Conservation (phyloP, 768 basidiomycete species). For the Psilocybe cyanescens region DNA sequence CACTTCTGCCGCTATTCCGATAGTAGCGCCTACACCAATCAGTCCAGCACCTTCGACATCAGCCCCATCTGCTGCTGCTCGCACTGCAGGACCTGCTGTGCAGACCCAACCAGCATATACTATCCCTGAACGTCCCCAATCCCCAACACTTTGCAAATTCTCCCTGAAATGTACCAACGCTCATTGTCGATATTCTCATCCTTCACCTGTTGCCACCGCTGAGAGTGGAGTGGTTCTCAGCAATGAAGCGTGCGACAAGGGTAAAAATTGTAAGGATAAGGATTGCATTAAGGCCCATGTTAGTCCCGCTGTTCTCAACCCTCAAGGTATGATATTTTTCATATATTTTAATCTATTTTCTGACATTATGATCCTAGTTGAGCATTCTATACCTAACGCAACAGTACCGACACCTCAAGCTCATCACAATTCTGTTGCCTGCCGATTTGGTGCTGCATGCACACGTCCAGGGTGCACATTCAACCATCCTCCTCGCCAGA, state of each 20-base stretch:
- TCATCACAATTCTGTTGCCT: constrained; percentile 44
- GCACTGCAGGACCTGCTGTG: constrained; percentile 27
- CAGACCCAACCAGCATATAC: constrained; percentile 47
- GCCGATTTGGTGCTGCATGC: constrained; percentile 74
- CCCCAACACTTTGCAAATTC: constrained; percentile 94
- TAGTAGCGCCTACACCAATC: constrained; percentile 24
- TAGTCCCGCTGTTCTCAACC: constrained; percentile 79
- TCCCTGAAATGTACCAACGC: constrained; percentile 89
- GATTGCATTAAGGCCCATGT: constrained; percentile 93
- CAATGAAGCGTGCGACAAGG: constrained; percentile 90
- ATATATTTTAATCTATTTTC: constrained; percentile 5
- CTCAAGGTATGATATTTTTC: constrained; percentile 50
- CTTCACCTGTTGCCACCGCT: constrained; percentile 94
- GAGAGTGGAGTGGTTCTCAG: constrained; percentile 95
- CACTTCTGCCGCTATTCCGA: constrained; percentile 19
- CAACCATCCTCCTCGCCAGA: constrained; percentile 58
- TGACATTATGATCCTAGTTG: constrained; percentile 31
- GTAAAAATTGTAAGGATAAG: constrained; percentile 88
- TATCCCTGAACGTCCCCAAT: constrained; percentile 79
- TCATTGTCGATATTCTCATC: constrained; percentile 90
- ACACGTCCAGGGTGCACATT: constrained; percentile 74
- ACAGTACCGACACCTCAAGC: constrained; percentile 31
- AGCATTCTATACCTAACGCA: constrained; percentile 41
- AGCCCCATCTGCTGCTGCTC: constrained; percentile 33
- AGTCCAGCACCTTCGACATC: constrained; percentile 23